A percentile compares a stretch with the other conserved stretches of the same genome.
Evolutionary conservation across 257 asterid species (phyloP).

Genomic region (Solanum megistacrolobum): DNA sequence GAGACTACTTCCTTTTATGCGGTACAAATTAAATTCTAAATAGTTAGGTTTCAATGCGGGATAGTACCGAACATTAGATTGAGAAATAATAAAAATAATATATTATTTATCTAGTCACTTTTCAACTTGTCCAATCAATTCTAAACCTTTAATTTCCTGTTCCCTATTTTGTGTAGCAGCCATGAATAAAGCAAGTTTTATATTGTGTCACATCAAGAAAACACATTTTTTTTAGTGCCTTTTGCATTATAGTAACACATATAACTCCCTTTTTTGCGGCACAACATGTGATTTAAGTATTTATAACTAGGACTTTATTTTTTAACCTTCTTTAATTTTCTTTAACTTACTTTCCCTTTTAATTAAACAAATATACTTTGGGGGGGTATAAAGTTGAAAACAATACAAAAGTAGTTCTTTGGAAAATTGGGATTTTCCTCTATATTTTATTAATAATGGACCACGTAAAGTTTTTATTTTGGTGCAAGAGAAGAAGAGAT

Average conservation of each 20-base stretch:
- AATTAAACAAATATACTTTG: background rate
- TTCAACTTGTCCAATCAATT: background rate
- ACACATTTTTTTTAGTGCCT: background rate
- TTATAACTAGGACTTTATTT: background rate
- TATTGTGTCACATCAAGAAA: background rate
- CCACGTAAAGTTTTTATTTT: background rate
- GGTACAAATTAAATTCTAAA: too few species aligned
- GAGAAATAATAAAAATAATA: background rate
- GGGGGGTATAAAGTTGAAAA: background rate
- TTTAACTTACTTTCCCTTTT: background rate
- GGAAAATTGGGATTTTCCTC: background rate
- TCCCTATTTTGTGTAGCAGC: background rate
- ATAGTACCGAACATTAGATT: fast-evolving
- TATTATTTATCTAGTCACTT: background rate
- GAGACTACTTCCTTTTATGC: too few species aligned
- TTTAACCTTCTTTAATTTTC: background rate
- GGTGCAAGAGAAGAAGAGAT: background rate
- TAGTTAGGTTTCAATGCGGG: too few species aligned
- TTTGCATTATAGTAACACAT: background rate
- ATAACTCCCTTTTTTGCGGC: background rate
- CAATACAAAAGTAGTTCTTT: background rate
- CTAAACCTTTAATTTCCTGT: background rate
- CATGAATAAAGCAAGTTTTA: background rate
- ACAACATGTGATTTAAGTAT: background rate
- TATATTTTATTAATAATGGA: background rate